Percentiles rank a stretch among this genome's conserved stretches.
These are phyloP conservation scores for Graphiopsis chlorocephala DNA, from an alignment of 2,329 filamentous ascomycete genomes.

Conservation along the genomic window DNA sequence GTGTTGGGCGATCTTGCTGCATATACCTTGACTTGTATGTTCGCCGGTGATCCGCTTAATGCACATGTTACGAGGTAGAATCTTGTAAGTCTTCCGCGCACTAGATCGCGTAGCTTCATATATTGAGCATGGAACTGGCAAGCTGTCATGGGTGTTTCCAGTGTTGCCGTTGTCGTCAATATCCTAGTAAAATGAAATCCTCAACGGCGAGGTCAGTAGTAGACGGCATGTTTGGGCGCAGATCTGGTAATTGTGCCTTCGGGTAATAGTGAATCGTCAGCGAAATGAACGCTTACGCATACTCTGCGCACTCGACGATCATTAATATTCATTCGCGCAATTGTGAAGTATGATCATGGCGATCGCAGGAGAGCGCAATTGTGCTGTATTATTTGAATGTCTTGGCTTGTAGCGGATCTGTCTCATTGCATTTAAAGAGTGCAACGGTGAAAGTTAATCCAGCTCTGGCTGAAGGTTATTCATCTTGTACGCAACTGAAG, in stretches of 20 bases:
- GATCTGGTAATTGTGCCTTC: neutral
- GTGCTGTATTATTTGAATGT: neutral
- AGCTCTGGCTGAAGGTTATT: neutral
- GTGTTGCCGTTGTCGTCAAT: neutral
- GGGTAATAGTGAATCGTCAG: neutral
- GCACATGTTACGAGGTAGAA: neutral
- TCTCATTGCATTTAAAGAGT: neutral
- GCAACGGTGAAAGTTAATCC: neutral
- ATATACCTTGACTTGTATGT: neutral
- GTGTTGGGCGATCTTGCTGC: neutral
- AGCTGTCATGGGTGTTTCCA: neutral
- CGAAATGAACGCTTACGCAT: neutral
- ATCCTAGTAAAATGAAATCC: neutral
- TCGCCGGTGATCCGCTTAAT: neutral
- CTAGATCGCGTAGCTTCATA: neutral
- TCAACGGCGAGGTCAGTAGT: neutral
- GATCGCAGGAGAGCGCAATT: neutral
- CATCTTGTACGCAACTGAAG: neutral
- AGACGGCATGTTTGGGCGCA: neutral
- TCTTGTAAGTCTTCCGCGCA: neutral
- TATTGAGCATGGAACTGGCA: neutral
- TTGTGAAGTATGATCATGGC: neutral
- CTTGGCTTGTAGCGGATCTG: neutral
- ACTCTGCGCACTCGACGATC: neutral
- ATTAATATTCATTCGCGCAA: neutral